Evolutionary conservation across 1,284 basidiomycete genomes (phyloP).

Genomic region (Tilletiopsis washingtonensis): DNA sequence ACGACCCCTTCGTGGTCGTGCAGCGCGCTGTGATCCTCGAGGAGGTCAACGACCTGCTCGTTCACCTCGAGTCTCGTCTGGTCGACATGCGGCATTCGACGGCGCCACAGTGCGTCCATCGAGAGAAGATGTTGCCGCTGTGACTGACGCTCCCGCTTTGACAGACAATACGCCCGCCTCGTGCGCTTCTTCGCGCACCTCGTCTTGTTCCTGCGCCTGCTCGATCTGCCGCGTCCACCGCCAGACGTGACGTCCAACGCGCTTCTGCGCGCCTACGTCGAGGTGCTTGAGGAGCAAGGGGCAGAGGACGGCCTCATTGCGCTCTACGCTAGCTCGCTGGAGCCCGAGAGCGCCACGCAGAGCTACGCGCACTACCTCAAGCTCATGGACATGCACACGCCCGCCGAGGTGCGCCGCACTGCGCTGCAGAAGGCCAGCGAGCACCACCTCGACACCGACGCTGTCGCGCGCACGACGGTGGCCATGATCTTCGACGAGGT

Average conservation of each 20-base stretch:
- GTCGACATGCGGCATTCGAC: slow-evolving; percentile 23
- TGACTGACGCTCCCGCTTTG: background rate
- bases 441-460: slow-evolving; percentile 71
- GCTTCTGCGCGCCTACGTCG: slow-evolving; percentile 81
- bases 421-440: slow-evolving; percentile 71
- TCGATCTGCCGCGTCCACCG: slow-evolving; percentile 51
- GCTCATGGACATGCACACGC: slow-evolving; percentile 61
- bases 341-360: slow-evolving; percentile 76
- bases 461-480: slow-evolving; percentile 73
- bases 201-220: slow-evolving; percentile 79
- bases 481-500: slow-evolving; percentile 55
- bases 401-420: slow-evolving; percentile 61
- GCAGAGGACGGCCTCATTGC: slow-evolving; percentile 76
- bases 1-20: slow-evolving; percentile 75
- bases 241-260: slow-evolving; percentile 60
- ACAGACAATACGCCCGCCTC: slow-evolving; percentile 46
- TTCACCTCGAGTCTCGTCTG: slow-evolving; percentile 31
- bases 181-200: slow-evolving; percentile 88
- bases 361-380: slow-evolving; percentile 87
- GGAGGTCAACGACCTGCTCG: slow-evolving; percentile 53
- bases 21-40: slow-evolving; percentile 80
- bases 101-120: too few species aligned
- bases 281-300: slow-evolving; percentile 63
- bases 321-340: slow-evolving; percentile 82
- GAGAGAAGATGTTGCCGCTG: background rate